Evolutionary conservation across 805 yeast genomes (phyloP).

Genomic region (Suhomyces canberraensis): DNA sequence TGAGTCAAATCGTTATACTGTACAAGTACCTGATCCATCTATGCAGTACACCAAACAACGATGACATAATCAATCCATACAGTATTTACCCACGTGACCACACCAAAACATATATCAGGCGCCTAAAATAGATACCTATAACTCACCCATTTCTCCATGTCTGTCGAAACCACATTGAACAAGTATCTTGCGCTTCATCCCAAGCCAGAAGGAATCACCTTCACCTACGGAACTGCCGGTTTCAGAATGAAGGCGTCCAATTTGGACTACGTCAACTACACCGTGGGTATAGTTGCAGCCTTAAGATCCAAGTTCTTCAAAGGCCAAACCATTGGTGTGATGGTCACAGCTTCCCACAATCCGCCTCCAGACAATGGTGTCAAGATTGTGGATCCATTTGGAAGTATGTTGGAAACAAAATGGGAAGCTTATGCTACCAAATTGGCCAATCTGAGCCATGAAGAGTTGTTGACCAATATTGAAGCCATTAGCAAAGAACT

Average conservation of each 20-base stretch:
- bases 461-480: conserved; percentile 42
- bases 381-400: conserved; percentile 89
- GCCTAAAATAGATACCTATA: neutral
- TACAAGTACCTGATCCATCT: too few relatives aligned
- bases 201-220: conserved; percentile 41
- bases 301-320: conserved; percentile 70
- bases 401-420: conserved; percentile 76
- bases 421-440: conserved; percentile 86
- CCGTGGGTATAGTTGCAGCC: conserved; percentile 79
- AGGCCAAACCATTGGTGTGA: conserved; percentile 81
- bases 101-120: neutral
- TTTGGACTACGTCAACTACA: conserved; percentile 69
- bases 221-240: conserved; percentile 95
- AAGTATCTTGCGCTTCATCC: conserved; percentile 27
- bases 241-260: conserved; percentile 72
- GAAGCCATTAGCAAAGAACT: conserved; percentile 35
- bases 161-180: conserved; percentile 5
- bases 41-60: too few relatives aligned
- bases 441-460: conserved; percentile 66
- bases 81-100: neutral
- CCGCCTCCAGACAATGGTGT: conserved; percentile 58
- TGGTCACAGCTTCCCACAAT: conserved; percentile 95
- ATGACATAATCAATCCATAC: too few relatives aligned
- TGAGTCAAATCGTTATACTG: too few relatives aligned
- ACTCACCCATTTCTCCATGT: too few relatives aligned